phyloP scores from a whole-genome alignment of 805 yeast species.

The Alloascoidea hylecoeti region DNA sequence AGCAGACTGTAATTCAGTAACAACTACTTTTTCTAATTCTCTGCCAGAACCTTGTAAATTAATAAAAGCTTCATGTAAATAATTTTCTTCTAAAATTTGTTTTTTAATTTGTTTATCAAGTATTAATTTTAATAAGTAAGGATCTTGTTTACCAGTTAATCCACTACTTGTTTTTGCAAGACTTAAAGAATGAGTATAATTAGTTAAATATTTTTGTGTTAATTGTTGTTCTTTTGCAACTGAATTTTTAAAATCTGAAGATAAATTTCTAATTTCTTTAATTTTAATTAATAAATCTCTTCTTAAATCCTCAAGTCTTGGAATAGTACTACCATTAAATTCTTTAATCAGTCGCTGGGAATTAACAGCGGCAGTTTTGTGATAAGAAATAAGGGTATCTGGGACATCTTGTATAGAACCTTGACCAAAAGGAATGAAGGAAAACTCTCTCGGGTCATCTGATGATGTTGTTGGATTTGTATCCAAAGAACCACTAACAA shows the following conservation, averaged over 20 bases:
- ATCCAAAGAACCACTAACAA: slow-evolving; percentile 15
- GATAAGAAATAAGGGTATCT: slow-evolving; percentile 49
- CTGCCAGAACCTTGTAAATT: slow-evolving; percentile 82
- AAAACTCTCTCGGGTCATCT: slow-evolving; percentile 23
- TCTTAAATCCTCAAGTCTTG: slow-evolving; percentile 52
- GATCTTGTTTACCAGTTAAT: slow-evolving; percentile 52
- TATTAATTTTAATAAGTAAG: slow-evolving; percentile 57
- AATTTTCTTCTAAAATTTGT: slow-evolving; percentile 75
- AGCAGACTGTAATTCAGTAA: slow-evolving; percentile 74
- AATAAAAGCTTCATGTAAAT: slow-evolving; percentile 74
- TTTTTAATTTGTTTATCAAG: slow-evolving; percentile 67
- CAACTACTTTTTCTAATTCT: slow-evolving; percentile 80
- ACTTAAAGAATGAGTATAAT: slow-evolving; percentile 44
- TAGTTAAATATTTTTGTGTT: slow-evolving; percentile 41
- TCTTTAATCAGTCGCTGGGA: slow-evolving; percentile 48
- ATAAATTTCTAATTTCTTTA: slow-evolving; percentile 70
- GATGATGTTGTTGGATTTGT: slow-evolving; percentile 19
- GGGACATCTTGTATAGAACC: slow-evolving; percentile 81
- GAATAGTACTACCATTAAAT: slow-evolving; percentile 44
- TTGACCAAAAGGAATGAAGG: slow-evolving; percentile 65
- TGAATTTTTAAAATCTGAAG: slow-evolving; percentile 73
- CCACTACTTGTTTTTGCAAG: slow-evolving; percentile 28
- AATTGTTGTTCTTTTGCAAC: slow-evolving; percentile 55
- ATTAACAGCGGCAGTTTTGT: slow-evolving; percentile 40
- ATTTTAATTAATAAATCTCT: slow-evolving; percentile 74